Evolutionary conservation across 306 rosid genomes (phyloP).

Genomic region (Cicer judaicum): DNA sequence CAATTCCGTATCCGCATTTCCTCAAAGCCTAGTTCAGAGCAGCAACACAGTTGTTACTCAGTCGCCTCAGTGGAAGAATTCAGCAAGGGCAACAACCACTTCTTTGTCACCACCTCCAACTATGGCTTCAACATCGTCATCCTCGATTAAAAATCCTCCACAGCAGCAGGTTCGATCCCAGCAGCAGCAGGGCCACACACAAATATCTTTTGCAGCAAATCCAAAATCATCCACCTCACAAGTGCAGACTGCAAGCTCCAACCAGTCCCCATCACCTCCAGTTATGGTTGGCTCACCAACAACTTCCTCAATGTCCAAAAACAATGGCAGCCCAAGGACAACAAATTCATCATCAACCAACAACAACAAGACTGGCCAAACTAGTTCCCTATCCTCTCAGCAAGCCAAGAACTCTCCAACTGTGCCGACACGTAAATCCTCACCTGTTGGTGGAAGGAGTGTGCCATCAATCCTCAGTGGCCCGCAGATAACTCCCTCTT

Average conservation of each 20-base stretch:
- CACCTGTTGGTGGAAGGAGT: slow-evolving; percentile 84
- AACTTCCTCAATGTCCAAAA: slow-evolving; percentile 79
- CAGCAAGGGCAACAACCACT: slow-evolving; percentile 57
- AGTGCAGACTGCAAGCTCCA: slow-evolving; percentile 63
- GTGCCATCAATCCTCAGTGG: slow-evolving; percentile 75
- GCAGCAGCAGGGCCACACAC: slow-evolving; percentile 79
- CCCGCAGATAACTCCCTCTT: slow-evolving; percentile 62
- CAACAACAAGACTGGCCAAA: slow-evolving; percentile 73
- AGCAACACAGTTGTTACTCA: slow-evolving; percentile 72
- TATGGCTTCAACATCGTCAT: slow-evolving; percentile 64
- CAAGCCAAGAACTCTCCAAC: slow-evolving; percentile 66
- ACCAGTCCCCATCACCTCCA: slow-evolving; percentile 81
- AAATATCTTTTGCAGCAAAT: slow-evolving; percentile 84
- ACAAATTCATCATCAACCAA: slow-evolving; percentile 62
- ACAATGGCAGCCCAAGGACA: slow-evolving; percentile 92
- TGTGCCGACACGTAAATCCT: slow-evolving; percentile 66
- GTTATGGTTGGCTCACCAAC: slow-evolving; percentile 86
- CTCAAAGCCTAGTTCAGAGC: slow-evolving; percentile 76
- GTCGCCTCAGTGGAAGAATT: slow-evolving; percentile 89
- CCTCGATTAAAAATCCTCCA: slow-evolving; percentile 62
- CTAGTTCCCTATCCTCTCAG: slow-evolving; percentile 70
- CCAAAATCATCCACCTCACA: slow-evolving; percentile 66
- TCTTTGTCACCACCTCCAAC: slow-evolving; percentile 66
- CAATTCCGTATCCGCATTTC: slow-evolving; percentile 68
- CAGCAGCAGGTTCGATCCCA: slow-evolving; percentile 80